Base-by-base conservation (phyloP, 495 filamentous ascomycete genomes). In the Penicillium angulare region DNA sequence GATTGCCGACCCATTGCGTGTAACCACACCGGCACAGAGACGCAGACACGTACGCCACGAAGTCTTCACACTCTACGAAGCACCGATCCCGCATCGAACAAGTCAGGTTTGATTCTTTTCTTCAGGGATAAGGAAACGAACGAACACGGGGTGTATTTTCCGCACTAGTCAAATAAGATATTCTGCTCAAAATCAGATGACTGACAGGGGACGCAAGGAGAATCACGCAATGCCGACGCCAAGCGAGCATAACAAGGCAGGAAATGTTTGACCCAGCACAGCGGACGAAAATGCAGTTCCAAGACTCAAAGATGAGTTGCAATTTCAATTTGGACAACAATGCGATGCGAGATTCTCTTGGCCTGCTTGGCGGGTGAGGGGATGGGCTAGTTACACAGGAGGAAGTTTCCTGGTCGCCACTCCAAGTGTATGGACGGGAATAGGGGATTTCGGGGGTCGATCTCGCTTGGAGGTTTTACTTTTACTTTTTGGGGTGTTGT, bases 1-100 rank as follows among this genome's bases (percentile, higher is more conserved):
- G 54, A 61, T 31, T 53, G 57, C 53, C 49, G 54, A 52, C 34
- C 51, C 57, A 50, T 15, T 41, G 38, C 38, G 24, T 15, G 4
- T 21, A 20, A 21, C 34, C 34, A 38, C 34, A 13, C 7, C 32
- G 32, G 13, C 16, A 29, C 6, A 29, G 12, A 29, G 26, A 29
- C 26, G 26, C 26, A 29, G 5, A 29, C 26, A 29, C 12, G 26
- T 29, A 18, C n/a, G n/a, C n/a, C n/a, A n/a, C n/a, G n/a, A n/a
- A n/a, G n/a, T n/a, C n/a, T n/a, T n/a, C n/a, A n/a, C n/a, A n/a
- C n/a, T n/a, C n/a, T n/a, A n/a, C n/a, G n/a, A n/a, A n/a, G n/a
- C n/a, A n/a, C n/a, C n/a, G n/a, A n/a, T n/a, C n/a, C n/a, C n/a
- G n/a, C n/a, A n/a, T n/a, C n/a, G n/a, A n/a, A n/a, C n/a, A n/a